phyloP scores from a whole-genome alignment of 2,329 filamentous ascomycete species.

The Phialophora tarda region DNA sequence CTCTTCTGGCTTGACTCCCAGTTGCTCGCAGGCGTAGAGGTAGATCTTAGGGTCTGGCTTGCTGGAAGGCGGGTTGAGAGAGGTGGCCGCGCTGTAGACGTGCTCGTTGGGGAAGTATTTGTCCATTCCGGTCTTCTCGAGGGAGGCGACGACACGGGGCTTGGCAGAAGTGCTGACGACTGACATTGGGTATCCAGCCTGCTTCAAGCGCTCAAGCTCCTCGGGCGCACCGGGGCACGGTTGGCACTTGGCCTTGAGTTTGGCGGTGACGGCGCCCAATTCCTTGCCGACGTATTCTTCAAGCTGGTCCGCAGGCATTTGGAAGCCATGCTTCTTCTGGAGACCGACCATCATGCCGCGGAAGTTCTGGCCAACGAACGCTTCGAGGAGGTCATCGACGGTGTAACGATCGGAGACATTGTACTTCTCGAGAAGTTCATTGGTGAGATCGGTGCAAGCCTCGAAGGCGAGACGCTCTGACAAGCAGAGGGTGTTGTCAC shows the following conservation, averaged over 20 bases:
- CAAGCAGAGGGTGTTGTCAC: constrained; percentile 89
- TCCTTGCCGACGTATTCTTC: constrained; percentile 78
- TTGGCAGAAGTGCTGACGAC: constrained; percentile 84
- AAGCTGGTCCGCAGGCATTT: constrained; percentile 70
- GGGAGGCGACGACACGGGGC: constrained; percentile 76
- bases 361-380: constrained; percentile 96
- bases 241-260: constrained; percentile 71
- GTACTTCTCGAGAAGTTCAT: constrained; percentile 77
- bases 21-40: constrained; percentile 73
- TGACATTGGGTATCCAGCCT: constrained; percentile 70
- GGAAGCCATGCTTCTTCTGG: constrained; percentile 77
- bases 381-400: constrained; percentile 75
- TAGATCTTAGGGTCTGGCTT: constrained; percentile 97
- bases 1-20: constrained; percentile 74
- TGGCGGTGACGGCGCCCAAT: constrained; percentile 82
- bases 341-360: constrained; percentile 76
- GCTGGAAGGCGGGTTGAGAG: constrained; percentile 76
- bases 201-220: constrained; percentile 69
- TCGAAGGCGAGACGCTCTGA: constrained; percentile 92
- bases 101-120: constrained; percentile 76
- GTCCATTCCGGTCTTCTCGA: constrained; percentile 80
- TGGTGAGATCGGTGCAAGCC: constrained; percentile 88
- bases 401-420: constrained; percentile 74
- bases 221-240: constrained; percentile 73
- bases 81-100: constrained; percentile 83